Evolutionary conservation across 2,329 filamentous ascomycete species (phyloP).

Genomic region (Penicillium sp.): DNA sequence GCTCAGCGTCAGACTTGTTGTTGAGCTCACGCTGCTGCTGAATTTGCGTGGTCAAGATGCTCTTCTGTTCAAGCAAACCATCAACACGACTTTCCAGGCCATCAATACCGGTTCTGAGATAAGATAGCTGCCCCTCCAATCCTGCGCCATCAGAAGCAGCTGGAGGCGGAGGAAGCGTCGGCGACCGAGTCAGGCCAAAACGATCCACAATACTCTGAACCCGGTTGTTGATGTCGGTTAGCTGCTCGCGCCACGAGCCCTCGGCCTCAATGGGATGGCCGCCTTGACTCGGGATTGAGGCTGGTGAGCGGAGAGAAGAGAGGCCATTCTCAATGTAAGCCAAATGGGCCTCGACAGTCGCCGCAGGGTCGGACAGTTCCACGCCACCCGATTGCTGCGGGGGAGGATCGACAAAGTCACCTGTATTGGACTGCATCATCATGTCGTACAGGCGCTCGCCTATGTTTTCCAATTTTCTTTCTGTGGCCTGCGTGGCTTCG

Average conservation of each 20-base stretch:
- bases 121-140: conserved; percentile 66
- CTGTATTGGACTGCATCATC: conserved; percentile 51
- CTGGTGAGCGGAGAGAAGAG: conserved; percentile 54
- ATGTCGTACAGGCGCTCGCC: conserved; percentile 66
- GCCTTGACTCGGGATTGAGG: not conserved
- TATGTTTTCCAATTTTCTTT: conserved; percentile 64
- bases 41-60: conserved; percentile 84
- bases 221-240: conserved; percentile 63
- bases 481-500: conserved; percentile 60
- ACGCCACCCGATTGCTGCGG: conserved; percentile 32
- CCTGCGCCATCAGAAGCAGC: conserved; percentile 52
- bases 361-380: conserved; percentile 22
- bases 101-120: conserved; percentile 75
- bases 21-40: conserved; percentile 94
- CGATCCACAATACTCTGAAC: conserved; percentile 58
- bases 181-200: conserved; percentile 43
- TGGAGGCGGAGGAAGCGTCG: conserved; percentile 58
- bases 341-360: conserved; percentile 55
- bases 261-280: conserved; percentile 42
- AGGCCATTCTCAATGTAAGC: conserved; percentile 69
- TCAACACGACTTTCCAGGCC: conserved; percentile 75
- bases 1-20: conserved; percentile 70
- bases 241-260: conserved; percentile 41
- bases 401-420: conserved; percentile 37
- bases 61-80: conserved; percentile 79